Base-by-base conservation (phyloP, 768 basidiomycete genomes). In the Russula abietina region DNA sequence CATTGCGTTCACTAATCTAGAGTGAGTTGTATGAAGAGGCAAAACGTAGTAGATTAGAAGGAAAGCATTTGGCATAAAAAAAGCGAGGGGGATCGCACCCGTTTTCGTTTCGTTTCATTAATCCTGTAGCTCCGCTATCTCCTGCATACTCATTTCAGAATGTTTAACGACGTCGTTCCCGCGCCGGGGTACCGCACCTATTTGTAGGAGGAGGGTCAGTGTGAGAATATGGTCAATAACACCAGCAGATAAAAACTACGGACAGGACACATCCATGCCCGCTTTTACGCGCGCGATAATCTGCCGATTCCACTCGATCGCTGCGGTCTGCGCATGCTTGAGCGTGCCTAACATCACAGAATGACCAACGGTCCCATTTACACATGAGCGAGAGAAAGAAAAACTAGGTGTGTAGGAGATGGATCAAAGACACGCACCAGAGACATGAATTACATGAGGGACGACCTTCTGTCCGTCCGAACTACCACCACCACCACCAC, bases 251-350 rank as follows among this genome's bases (percentile, higher is more conserved):
- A 26, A 28, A 28, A 4, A 45, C 33, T 24, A 52, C 60, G 38
- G 11, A 62, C 63, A 48, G 17, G 30, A 46, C 41, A 53, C 41
- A 2, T n/a, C 43, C 19, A 22, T 41, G 24, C 60, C 59, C 1
- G 61, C 65, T 53, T 87, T 74, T 68, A 85, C 85, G 17, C 86
- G 79, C 8, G 87, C 90, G 36, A 93, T 78, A 6, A 89, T 78
- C 55, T 83, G 80, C 33, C 87, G 76, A 69, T 93, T 89, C 67
- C 92, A 84, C 36, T 80, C 75, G 45, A 92, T 87, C 1, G 89
- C 88, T 6, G 88, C 86, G 0, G 89, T 73, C 68, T 94, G 92
- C 0, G 83, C 83, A 53, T 95, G 91, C 72, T 88, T 92, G 60
- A 95, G 89, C 0, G 92, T 95, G 0, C 93, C 93, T 93, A 63